Conservation (phyloP, 345 rosid genomes). For the Linum tenue region DNA sequence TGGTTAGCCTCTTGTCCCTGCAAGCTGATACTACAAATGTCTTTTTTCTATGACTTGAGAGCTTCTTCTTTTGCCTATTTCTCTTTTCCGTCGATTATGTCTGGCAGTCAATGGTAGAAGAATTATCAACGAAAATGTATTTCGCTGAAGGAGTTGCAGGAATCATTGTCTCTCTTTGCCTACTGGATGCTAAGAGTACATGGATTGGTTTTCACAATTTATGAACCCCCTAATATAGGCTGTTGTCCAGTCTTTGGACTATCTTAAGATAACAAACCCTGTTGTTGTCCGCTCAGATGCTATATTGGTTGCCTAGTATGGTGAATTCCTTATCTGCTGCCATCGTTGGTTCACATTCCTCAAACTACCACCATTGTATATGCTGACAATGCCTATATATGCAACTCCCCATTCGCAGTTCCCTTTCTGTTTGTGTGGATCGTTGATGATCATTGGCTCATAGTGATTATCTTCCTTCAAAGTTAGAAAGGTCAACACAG, state of each 20-base stretch:
- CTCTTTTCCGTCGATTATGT: background rate
- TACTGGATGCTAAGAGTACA: background rate
- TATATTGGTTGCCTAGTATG: background rate
- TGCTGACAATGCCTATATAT: too few relatives aligned
- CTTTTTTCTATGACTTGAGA: background rate
- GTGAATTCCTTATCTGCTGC: background rate
- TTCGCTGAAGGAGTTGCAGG: too few relatives aligned
- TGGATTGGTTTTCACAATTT: background rate
- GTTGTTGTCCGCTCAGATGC: background rate
- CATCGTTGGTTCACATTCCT: too few relatives aligned
- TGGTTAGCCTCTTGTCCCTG: too few relatives aligned
- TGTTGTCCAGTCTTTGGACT: background rate
- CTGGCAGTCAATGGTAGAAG: too few relatives aligned
- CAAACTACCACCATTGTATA: too few relatives aligned
- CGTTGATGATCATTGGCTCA: background rate
- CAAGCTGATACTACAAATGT: too few relatives aligned
- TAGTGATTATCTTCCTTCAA: too few relatives aligned
- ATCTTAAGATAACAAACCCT: background rate
- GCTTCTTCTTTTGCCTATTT: background rate
- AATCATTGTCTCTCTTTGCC: too few relatives aligned
- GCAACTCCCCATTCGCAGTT: background rate
- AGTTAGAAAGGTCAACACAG: too few relatives aligned
- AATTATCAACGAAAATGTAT: too few relatives aligned
- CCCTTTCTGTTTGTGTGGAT: background rate
- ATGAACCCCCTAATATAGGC: background rate